Percentiles rank a stretch among this genome's conserved stretches.
phyloP scores from a whole-genome alignment of 768 basidiomycete genomes.

The Floccularia luteovirens region DNA sequence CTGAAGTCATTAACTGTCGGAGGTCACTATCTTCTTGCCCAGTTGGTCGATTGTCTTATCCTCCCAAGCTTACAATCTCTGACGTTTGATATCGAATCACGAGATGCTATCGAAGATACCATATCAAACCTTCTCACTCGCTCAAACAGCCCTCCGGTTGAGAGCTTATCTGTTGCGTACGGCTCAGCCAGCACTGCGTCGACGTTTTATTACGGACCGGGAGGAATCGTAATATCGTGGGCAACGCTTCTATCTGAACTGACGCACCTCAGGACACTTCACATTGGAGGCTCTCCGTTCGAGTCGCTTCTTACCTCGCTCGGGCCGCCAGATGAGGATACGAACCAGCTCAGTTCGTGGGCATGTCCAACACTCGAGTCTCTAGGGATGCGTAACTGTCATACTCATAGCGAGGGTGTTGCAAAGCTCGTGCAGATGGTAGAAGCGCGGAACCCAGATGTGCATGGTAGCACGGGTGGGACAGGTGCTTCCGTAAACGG shows the following conservation, averaged over 20 bases:
- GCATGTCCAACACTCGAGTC: conserved; percentile 54
- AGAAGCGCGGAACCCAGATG: conserved; percentile 60
- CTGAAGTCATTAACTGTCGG: conserved; percentile 52
- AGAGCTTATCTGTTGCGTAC: conserved; percentile 58
- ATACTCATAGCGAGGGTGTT: conserved; percentile 57
- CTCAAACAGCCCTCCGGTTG: conserved; percentile 49
- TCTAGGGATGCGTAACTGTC: conserved; percentile 58
- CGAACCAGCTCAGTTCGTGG: conserved; percentile 36
- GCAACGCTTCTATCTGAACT: conserved; percentile 52
- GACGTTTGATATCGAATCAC: conserved; percentile 62
- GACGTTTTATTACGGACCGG: conserved; percentile 51
- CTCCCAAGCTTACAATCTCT: conserved; percentile 53
- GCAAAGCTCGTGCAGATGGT: conserved; percentile 66
- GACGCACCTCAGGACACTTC: conserved; percentile 47
- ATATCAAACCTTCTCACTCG: conserved; percentile 54
- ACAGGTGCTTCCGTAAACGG: conserved; percentile 23
- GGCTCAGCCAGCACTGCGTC: conserved; percentile 26
- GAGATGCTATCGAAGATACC: conserved; percentile 72
- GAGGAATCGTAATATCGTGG: conserved; percentile 59
- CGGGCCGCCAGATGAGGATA: conserved; percentile 53
- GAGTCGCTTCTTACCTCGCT: conserved; percentile 57
- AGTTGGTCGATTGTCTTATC: conserved; percentile 53
- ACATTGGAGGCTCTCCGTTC: conserved; percentile 57
- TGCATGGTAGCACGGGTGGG: conserved; percentile 17
- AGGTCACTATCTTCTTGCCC: conserved; percentile 58